Base-by-base conservation (phyloP, 805 yeast genomes). In the Candida succiphila region DNA sequence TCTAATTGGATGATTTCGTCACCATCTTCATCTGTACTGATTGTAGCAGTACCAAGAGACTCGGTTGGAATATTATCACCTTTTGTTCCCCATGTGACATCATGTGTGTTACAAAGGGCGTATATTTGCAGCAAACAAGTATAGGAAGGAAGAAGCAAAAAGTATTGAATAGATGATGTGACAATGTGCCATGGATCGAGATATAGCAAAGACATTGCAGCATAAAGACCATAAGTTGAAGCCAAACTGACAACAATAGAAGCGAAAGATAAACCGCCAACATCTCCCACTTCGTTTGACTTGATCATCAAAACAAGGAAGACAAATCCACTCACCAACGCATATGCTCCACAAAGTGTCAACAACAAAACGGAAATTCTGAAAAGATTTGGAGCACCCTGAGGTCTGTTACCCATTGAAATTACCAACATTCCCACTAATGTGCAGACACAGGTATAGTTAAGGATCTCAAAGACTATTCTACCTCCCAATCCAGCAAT, bases 41-140 rank as follows among this genome's bases (percentile, higher is more conserved):
- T 81, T 21, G 83, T 82, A 32, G 94, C 94, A 29, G 83, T 78
- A 31, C 94, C 88, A 25, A 79, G 63, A 39, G 73, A 80, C 42
- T 74, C 73, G 15, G 75, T 71, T 30, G 75, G 80, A 39, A 72
- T 73, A 42, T 79, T 82, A 39, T 88, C 96, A 44, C 98, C 98
- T 54, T 89, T 89, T 2, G 98, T 89, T 59, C 98, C 98, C 98
- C 98, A 89, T 0, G 96, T 83, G 32, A 92, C 95, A 65, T 89
- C 98, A 60, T 89, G 97, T 3, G 96, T 89, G 56, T 89, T 89
- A 63, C 98, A 89, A 59, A 89, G 87, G 1, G 98, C 96, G 61
- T 87, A 89, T 38, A 92, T 87, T 59, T 89, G 96, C 37, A 89
- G 64, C 2, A 95, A 79, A 60, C 95, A 85, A 4, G 94, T 82